Evolutionary conservation across 495 filamentous ascomycete genomes (phyloP).

Genomic region (Penicillium verhagenii): DNA sequence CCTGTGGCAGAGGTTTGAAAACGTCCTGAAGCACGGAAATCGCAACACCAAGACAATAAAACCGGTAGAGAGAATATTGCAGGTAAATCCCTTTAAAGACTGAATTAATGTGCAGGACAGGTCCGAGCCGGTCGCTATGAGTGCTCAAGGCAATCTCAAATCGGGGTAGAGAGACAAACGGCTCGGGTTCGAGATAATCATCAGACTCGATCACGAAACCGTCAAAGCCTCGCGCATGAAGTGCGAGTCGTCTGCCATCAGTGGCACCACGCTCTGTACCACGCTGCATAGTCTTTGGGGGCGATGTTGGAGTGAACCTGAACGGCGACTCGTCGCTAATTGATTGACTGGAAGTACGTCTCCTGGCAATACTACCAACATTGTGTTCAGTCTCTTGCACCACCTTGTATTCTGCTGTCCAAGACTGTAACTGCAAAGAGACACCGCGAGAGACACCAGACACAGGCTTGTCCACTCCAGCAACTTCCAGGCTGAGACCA

Average conservation of each 20-base stretch:
- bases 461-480: slow-evolving; percentile 79
- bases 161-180: slow-evolving; percentile 81
- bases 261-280: slow-evolving; percentile 66
- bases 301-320: slow-evolving; percentile 57
- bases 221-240: slow-evolving; percentile 81
- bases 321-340: slow-evolving; percentile 50
- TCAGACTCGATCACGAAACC: slow-evolving; percentile 84
- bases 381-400: slow-evolving; percentile 69
- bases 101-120: slow-evolving; percentile 82
- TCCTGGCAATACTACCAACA: slow-evolving; percentile 54
- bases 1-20: slow-evolving; percentile 52
- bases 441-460: slow-evolving; percentile 76
- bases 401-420: slow-evolving; percentile 87
- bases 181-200: slow-evolving; percentile 79
- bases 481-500: slow-evolving; percentile 86
- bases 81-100: slow-evolving; percentile 73
- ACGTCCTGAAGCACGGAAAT: slow-evolving; percentile 71
- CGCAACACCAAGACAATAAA: slow-evolving; percentile 87
- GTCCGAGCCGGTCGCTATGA: slow-evolving; percentile 78
- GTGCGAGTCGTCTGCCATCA: slow-evolving; percentile 77
- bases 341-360: slow-evolving; percentile 57
- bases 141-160: slow-evolving; percentile 87
- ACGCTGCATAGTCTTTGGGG: slow-evolving; percentile 56
- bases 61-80: slow-evolving; percentile 91
- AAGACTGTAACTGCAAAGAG: slow-evolving; percentile 82